Evolutionary conservation across 139 green algal genomes (phyloP), one percentile per base, ranked within the genome.

Genomic region (Nannochloris sp.): DNA sequence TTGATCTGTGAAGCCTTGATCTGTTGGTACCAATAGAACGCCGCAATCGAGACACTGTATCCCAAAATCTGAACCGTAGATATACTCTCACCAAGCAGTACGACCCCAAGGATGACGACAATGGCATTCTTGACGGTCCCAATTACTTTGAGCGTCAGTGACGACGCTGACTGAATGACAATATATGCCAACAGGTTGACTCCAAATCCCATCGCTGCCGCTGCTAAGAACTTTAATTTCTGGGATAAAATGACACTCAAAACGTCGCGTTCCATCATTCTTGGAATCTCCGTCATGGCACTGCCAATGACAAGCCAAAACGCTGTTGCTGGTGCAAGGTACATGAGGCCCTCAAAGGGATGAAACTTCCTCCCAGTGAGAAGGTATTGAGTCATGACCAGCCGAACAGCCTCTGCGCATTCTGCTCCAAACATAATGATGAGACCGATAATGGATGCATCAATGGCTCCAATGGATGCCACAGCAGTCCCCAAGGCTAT

Each of bases 331-430:
- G 89, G 89, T 2, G 86, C 82, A n/a, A 92, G 65, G 61, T 92
- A 89, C 88, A 95, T 91, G 25, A 95, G 63, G 1, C 87, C 88
- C 77, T 95, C 89, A 31, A 96, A 91, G 11, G 89, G 88, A 65
- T 95, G 83, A 66, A 95, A 92, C 56, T 87, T 88, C 31, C 87
- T 73, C 2, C 88, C 89, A 20, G 80, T 76, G 5, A 95, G 78
- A 59, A 95, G 79, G 51, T 82, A 78, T 72, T 93, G 87, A 0
- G 89, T 95, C 80, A 94, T 89, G 16, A 95, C 88, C 49, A 95
- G 70, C 1, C 88, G 75, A 10, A 82, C 71, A 2, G 83, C 74
- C 63, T 95, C 89, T 20, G 74, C 77, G 0, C 75, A 74, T 62
- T 95, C 89, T 10, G 69, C 82, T 0, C 63, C 48, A 3, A 94